Evolutionary conservation across 2,329 filamentous ascomycete genomes (phyloP), one percentile per base, ranked within the genome.

Genomic region (Coleophoma eucalyptorum): DNA sequence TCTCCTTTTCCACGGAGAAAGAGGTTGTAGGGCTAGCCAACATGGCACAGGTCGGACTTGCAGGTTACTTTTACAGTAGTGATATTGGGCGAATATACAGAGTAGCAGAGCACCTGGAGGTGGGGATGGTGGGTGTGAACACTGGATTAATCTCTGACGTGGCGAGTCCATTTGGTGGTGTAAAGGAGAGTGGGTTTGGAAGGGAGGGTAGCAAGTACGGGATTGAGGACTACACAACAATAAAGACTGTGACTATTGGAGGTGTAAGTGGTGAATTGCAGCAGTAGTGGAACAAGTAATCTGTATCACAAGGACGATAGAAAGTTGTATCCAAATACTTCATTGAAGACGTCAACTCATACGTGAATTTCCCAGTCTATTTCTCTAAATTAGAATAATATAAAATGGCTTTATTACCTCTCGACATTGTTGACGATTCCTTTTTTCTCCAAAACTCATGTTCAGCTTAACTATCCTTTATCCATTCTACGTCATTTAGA

Each of bases 131-230:
- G 10, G 58, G 58, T 15, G 51, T 58, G 1, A 59, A 58, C 44
- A 37, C 51, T 19, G 57, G 55, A 33, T 32, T 86, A 46, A 79
- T 83, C 55, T 81, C 78, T 2, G 80, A 83, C 53, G 70, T 75
- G 11, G 78, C 78, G 0, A 67, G 78, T 49, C 80, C 80, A 0
- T 94, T 94, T 64, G 89, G 89, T 15, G 89, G 89, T 58, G 84
- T 94, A 43, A 94, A 94, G 72, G 77, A 91, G 71, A 89, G 84
- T 60, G 89, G 89, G 1, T 91, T 91, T 60, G 89, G 89, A 2
- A 75, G 87, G 42, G 90, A 94, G 68, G 89, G 89, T 8, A 87
- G 85, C 56, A 80, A 83, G 66, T 88, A 91, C 53, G 89, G 89
- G 15, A 83, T 91, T 55, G 81, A 84, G 13, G 89, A 93, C 70